A percentile compares a stretch with the other conserved stretches of the same genome.
Evolutionary conservation across 1,139 yeast species (phyloP).

Genomic region (Magnusiomyces paraingens): DNA sequence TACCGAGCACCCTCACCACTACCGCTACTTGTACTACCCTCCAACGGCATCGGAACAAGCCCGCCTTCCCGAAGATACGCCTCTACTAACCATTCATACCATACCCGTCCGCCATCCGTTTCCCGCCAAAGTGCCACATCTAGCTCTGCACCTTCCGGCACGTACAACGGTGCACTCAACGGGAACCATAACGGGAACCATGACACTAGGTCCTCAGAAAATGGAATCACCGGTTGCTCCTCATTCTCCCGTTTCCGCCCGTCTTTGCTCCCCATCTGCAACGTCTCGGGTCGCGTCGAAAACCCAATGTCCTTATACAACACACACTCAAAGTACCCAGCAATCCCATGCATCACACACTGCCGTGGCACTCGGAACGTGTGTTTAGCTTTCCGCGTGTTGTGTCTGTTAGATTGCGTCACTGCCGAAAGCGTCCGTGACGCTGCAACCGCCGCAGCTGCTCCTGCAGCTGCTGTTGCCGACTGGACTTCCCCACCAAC

Average conservation of each 20-base stretch:
- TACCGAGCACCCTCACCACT: neutral
- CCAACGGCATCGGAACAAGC: neutral
- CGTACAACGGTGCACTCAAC: slow-evolving; percentile 42
- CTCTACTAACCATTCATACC: slow-evolving; percentile 74
- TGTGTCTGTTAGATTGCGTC: slow-evolving; percentile 23
- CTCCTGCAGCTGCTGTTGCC: neutral
- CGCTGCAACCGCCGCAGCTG: neutral
- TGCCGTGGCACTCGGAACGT: slow-evolving; percentile 39
- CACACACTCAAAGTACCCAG: slow-evolving; percentile 66
- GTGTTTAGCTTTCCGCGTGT: slow-evolving; percentile 31
- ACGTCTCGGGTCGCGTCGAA: slow-evolving; percentile 46
- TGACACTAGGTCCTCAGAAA: slow-evolving; percentile 51
- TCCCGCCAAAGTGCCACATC: slow-evolving; percentile 45
- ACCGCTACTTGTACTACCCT: neutral
- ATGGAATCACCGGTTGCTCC: neutral
- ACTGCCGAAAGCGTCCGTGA: neutral
- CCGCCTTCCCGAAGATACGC: slow-evolving; percentile 33
- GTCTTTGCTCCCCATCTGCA: no score
- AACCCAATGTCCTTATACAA: slow-evolving; percentile 54
- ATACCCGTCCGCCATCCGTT: slow-evolving; percentile 39
- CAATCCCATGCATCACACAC: slow-evolving; percentile 60
- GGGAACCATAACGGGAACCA: slow-evolving; percentile 82
- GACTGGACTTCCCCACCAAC: neutral
- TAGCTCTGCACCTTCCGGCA: slow-evolving; percentile 49
- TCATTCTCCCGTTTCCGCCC: no score